Conservation (phyloP, 352 stramenopile species). For the Globisporangium camurandrum region DNA sequence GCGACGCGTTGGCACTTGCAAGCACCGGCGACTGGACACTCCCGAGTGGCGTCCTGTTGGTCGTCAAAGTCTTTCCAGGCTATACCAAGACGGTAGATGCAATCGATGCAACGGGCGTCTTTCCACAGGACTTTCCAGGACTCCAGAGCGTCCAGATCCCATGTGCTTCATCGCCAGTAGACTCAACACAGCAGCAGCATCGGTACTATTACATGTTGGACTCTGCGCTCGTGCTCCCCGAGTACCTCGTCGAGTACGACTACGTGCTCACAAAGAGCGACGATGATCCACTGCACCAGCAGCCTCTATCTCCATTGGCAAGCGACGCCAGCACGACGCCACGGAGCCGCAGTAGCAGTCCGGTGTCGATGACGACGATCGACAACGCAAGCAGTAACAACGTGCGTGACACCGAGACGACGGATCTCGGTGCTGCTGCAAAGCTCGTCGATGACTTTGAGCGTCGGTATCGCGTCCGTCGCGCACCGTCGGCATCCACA, state of each 20-base stretch:
- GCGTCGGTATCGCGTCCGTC: slow-evolving; percentile 40
- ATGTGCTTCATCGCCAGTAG: background rate
- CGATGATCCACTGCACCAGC: too few species aligned
- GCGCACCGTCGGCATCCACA: slow-evolving; percentile 21
- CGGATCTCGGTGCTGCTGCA: slow-evolving; percentile 20
- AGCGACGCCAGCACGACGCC: background rate
- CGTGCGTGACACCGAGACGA: slow-evolving; percentile 16
- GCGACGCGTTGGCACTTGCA: slow-evolving; percentile 27
- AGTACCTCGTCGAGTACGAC: slow-evolving; percentile 84
- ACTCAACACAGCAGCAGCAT: slow-evolving; percentile 9
- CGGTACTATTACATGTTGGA: slow-evolving; percentile 77
- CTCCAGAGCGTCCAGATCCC: slow-evolving; percentile 53
- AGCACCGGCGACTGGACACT: slow-evolving; percentile 38
- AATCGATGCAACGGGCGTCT: background rate
- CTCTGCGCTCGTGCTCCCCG: slow-evolving; percentile 64
- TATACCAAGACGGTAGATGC: slow-evolving; percentile 30
- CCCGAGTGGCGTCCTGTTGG: slow-evolving; percentile 39
- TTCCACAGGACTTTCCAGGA: slow-evolving; percentile 26
- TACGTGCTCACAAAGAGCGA: too few species aligned
- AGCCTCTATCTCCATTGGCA: too few species aligned
- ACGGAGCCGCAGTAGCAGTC: background rate
- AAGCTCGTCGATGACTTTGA: slow-evolving; percentile 50
- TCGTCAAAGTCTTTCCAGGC: slow-evolving; percentile 83
- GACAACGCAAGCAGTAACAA: too few species aligned
- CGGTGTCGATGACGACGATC: too few species aligned